Evolutionary conservation across 2,329 filamentous ascomycete genomes (phyloP).

Genomic region (Aureobasidium sp.): DNA sequence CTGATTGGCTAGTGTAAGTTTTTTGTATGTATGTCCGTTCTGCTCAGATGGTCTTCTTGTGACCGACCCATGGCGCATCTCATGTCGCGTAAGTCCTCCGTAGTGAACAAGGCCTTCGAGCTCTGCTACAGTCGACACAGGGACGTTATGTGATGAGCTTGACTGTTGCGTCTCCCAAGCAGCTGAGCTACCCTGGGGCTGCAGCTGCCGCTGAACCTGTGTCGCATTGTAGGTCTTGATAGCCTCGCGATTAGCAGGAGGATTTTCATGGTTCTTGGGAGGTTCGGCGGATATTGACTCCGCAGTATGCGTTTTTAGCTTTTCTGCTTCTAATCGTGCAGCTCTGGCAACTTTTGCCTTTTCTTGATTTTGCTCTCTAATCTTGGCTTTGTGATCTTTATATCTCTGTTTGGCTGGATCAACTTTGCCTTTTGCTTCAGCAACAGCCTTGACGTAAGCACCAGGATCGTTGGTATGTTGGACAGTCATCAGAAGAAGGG

Average conservation of each 20-base stretch:
- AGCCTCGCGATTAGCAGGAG: background rate
- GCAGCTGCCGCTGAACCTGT: too few relatives aligned
- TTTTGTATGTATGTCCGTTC: too few relatives aligned
- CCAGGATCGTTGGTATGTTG: slow-evolving; percentile 22
- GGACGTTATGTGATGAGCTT: background rate
- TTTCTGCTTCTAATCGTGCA: too few relatives aligned
- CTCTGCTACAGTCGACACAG: background rate
- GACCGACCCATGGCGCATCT: too few relatives aligned
- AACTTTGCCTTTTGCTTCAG: background rate
- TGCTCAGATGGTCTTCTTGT: too few relatives aligned
- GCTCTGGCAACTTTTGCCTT: background rate
- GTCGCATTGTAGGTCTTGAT: background rate
- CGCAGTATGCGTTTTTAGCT: background rate
- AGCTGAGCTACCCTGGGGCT: background rate
- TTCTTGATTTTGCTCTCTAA: background rate
- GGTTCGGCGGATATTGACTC: background rate
- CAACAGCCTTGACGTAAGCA: slow-evolving; percentile 8
- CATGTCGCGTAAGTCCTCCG: background rate
- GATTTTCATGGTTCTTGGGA: background rate
- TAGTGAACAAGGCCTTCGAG: background rate
- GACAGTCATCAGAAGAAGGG: slow-evolving; percentile 28
- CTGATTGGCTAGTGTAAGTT: background rate
- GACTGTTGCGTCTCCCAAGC: background rate
- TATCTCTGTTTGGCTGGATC: slow-evolving; percentile 12
- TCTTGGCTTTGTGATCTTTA: background rate